Evolutionary conservation across 2,329 filamentous ascomycete genomes (phyloP), one percentile per base, ranked within the genome.

Genomic region (Talaromyces sp.): DNA sequence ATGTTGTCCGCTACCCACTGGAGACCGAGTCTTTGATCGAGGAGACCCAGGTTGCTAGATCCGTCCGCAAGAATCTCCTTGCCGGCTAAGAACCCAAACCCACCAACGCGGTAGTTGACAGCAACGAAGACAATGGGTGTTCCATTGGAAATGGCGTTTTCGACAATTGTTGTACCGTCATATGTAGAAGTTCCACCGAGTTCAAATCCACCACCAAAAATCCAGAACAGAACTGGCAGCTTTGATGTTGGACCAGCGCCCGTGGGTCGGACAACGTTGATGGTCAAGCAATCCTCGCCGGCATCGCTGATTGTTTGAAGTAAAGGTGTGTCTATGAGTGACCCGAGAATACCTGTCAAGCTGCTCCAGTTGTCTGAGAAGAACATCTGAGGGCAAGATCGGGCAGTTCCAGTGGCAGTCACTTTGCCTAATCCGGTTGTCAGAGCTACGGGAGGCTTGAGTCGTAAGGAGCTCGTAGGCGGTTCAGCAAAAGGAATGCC

Each of bases 1-100:
- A 94, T 92, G 69, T 93, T 92, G 70, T 92, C 89, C 8, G 89
- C 87, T 0, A 91, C 85, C 91, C 91, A 94, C 73, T 93, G 79
- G 7, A 94, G 80, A 0, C 85, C 90, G 68, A 90, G 82, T 39
- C 89, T 83, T 71, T 93, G 90, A 71, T 94, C 91, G 0, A 90
- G 81, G 3, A 91, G 82, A 3, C 91, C 91, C 3, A 92, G 75
- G 72, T 93, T 94, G 2, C 88, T 77, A 2, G 87, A 84, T 1
- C 89, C 89, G 67, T 91, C 89, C 4, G 82, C 81, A 3, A 89
- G 79, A 50, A 92, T 82, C 74, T 92, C 89, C 61, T 84, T 84
- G 7, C 90, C 90, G 0, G 87, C 84, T 73, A 93, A 73, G 77
- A 92, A 93, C 0, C 90, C 91, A 67, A 92, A 93, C 0, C 87